Evolutionary conservation across 1,284 basidiomycete genomes (phyloP), one percentile per base, ranked within the genome.

Genomic region (Pyrrhoderma lamaoense): DNA sequence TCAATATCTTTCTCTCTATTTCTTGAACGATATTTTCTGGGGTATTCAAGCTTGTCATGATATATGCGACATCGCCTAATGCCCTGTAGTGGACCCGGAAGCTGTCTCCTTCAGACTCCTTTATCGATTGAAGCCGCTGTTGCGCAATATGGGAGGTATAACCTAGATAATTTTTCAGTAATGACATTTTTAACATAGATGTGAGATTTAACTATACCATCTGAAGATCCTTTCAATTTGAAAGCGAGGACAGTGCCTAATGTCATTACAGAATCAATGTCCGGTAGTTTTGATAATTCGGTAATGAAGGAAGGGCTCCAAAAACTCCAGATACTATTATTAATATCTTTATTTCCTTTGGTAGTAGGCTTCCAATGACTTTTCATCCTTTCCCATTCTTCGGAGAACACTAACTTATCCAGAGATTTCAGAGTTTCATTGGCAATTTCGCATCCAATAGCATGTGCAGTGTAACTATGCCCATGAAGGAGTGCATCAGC

Each of bases 381-480:
- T 55, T 69, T 67, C 18, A 85, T 80, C 0, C 62, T 65, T 5
- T 63, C 60, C 88, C 89, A 94, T 2, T 64, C 63, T 13, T 71
- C 69, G 52, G 75, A 75, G 27, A 57, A 52, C 25, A 63, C 62
- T 18, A 85, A 63, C 52, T 70, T 71, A 16, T 77, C 78, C 22
- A 95, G 69, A 53, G 88, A 70, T 16, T 77, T 68, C 42, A 98
- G 72, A 8, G 93, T 82, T 65, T 85, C 81, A 58, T 85, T 82
- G 1, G 95, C 94, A 2, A 97, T 90, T 48, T 89, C 83, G 65
- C 95, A 98, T 0, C 93, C 95, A 36, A 95, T 74, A 0, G 93
- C 80, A 62, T 95, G 89, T 3, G 93, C 93, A 1, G 90, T 93
- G 67, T 99, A 99, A 53, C 87, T 92, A 66, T 99, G 95, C 0